Percentiles rank a stretch among this genome's conserved stretches.
phyloP scores from a whole-genome alignment of 176 grass and related monocot species.

The Rhynchospora pubera region DNA sequence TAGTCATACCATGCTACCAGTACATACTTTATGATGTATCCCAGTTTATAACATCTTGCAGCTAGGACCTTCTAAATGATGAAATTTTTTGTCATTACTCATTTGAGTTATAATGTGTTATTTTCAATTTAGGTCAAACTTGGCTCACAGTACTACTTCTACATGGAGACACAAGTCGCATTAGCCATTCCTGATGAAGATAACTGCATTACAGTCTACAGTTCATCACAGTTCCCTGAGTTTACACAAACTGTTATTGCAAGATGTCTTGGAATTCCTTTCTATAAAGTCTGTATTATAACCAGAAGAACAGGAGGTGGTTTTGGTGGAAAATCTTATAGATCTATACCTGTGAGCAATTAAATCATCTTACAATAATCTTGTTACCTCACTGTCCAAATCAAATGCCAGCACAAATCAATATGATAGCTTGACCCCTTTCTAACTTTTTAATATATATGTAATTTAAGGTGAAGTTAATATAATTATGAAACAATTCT shows the following conservation, averaged over 20 bases:
- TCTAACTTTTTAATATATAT: too few relatives aligned
- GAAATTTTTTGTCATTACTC: not conserved
- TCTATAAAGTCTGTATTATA: conserved; percentile 53
- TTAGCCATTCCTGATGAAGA: conserved; percentile 67
- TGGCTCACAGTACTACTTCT: conserved; percentile 61
- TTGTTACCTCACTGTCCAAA: too few relatives aligned
- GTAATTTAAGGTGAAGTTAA: too few relatives aligned
- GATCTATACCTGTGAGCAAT: not conserved
- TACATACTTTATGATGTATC: not conserved
- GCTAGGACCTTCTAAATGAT: not conserved
- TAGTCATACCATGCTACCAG: not conserved
- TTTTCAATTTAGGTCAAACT: conserved; percentile 52
- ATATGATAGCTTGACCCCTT: too few relatives aligned
- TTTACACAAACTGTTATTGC: conserved; percentile 36
- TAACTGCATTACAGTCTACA: conserved; percentile 54
- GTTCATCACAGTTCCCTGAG: conserved; percentile 46
- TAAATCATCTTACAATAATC: not conserved
- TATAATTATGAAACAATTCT: too few relatives aligned
- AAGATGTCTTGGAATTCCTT: conserved; percentile 55
- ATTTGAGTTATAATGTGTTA: not conserved
- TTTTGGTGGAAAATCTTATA: conserved; percentile 43
- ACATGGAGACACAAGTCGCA: conserved; percentile 72
- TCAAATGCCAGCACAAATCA: too few relatives aligned
- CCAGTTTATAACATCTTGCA: not conserved
- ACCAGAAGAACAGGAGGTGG: conserved; percentile 72